Percentiles rank a stretch among this genome's conserved stretches.
phyloP scores from a whole-genome alignment of 1,284 basidiomycete genomes.

The Xanthoconium separans region DNA sequence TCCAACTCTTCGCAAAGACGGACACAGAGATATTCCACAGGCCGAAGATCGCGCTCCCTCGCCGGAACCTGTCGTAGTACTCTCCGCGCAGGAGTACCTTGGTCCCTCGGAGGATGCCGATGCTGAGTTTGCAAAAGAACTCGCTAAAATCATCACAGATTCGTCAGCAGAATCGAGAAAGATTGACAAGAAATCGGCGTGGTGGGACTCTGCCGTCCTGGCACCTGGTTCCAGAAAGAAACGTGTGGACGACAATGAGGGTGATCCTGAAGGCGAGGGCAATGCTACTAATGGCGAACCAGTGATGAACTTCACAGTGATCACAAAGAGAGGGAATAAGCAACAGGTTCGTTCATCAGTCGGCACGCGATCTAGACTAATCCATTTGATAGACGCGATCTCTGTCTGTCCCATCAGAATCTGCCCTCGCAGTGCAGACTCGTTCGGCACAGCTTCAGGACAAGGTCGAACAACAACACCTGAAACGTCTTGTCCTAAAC shows the following conservation, averaged over 20 bases:
- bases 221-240: conserved; percentile 63
- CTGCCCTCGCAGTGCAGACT: conserved; percentile 86
- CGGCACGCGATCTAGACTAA: conserved; percentile 7
- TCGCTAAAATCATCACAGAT: conserved; percentile 93
- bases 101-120: conserved; percentile 87
- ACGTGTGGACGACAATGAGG: conserved; percentile 53
- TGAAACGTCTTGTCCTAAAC: conserved; percentile 89
- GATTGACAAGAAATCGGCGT: conserved; percentile 80
- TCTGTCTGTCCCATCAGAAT: conserved; percentile 83
- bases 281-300: conserved; percentile 38
- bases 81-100: conserved; percentile 64
- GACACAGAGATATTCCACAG: conserved; percentile 36
- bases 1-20: neutral
- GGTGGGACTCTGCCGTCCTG: conserved; percentile 85
- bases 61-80: conserved; percentile 73
- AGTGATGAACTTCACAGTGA: conserved; percentile 90
- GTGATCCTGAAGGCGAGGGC: conserved; percentile 42
- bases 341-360: conserved; percentile 73
- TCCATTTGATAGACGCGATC: conserved; percentile 62
- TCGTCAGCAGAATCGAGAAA: conserved; percentile 80
- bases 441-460: conserved; percentile 88
- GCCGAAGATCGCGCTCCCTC: conserved; percentile 67
- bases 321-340: conserved; percentile 93
- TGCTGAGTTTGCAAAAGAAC: conserved; percentile 91
- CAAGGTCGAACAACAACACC: conserved; percentile 91